Conservation (phyloP, 1,284 basidiomycete species). For the Ceratobasidium sp. region DNA sequence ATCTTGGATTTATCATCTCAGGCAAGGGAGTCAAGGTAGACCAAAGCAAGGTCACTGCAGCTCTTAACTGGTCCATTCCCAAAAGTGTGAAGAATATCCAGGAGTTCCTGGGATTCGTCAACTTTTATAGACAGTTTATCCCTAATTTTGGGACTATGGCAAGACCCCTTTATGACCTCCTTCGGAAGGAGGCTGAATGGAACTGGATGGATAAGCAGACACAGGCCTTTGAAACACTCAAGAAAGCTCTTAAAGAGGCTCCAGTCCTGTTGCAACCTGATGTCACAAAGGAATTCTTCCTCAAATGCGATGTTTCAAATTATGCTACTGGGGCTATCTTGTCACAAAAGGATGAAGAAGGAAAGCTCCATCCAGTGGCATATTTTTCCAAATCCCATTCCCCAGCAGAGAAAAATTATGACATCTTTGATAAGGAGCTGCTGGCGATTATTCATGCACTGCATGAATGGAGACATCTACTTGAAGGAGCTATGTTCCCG, state of each 20-base stretch:
- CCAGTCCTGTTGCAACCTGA: slow-evolving; percentile 4
- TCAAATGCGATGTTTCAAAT: slow-evolving; percentile 26
- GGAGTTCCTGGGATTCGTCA: slow-evolving; percentile 22
- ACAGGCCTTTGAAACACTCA: neutral
- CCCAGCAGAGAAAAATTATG: neutral
- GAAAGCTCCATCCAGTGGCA: slow-evolving; percentile 18
- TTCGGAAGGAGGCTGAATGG: neutral
- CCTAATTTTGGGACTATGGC: slow-evolving; percentile 46
- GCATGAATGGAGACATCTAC: neutral
- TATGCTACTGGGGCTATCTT: slow-evolving; percentile 21
- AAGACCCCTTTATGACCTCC: slow-evolving; percentile 44
- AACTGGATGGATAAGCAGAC: neutral
- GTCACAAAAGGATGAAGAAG: slow-evolving; percentile 8
- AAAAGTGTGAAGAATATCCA: slow-evolving; percentile 1
- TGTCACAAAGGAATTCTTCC: neutral
- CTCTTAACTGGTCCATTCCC: slow-evolving; percentile 9
- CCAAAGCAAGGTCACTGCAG: slow-evolving; percentile 1
- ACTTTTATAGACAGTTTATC: slow-evolving; percentile 51
- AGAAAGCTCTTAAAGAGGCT: neutral
- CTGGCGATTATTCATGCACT: neutral
- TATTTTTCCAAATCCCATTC: slow-evolving; percentile 1
- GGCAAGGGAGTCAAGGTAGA: slow-evolving; percentile 5
- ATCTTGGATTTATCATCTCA: slow-evolving; percentile 41
- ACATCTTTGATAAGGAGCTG: slow-evolving; percentile 10
- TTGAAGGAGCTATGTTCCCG: neutral